Conservation (phyloP, 371 early-diverging fungal species). For the Fennellomyces sp. region DNA sequence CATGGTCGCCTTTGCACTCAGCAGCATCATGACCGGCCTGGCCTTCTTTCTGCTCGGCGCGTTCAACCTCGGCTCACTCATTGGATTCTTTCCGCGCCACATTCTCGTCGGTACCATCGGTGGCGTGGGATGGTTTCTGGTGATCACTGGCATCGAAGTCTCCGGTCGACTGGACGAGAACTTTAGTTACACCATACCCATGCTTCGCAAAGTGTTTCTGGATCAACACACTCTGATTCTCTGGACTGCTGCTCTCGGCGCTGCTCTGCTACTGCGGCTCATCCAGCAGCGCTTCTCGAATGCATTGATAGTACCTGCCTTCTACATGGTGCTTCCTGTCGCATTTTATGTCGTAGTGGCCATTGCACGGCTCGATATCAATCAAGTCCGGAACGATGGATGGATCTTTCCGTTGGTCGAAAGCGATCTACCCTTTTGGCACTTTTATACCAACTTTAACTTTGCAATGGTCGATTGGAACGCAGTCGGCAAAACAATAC, state of each 20-base stretch:
- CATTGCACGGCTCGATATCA: slow-evolving; percentile 62
- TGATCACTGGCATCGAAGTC: slow-evolving; percentile 92
- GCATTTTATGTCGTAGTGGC: slow-evolving; percentile 75
- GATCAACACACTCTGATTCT: slow-evolving; percentile 64
- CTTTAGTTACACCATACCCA: slow-evolving; percentile 53
- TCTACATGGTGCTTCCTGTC: slow-evolving; percentile 81
- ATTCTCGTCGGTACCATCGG: slow-evolving; percentile 96
- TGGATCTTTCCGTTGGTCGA: slow-evolving; percentile 89
- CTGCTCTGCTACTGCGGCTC: slow-evolving; percentile 69
- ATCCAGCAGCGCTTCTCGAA: slow-evolving; percentile 44
- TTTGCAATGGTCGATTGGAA: slow-evolving; percentile 75
- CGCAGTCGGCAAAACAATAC: slow-evolving; percentile 75
- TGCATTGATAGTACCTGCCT: slow-evolving; percentile 86
- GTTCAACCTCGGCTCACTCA: slow-evolving; percentile 78
- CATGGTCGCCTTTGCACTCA: slow-evolving; percentile 85
- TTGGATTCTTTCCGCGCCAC: slow-evolving; percentile 94
- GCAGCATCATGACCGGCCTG: slow-evolving; percentile 85
- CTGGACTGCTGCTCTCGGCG: slow-evolving; percentile 79
- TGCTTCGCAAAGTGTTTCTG: slow-evolving; percentile 60
- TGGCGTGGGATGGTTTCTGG: slow-evolving; percentile 93
- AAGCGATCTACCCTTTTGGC: slow-evolving; percentile 78
- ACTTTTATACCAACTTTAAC: slow-evolving; percentile 84
- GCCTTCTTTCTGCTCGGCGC: slow-evolving; percentile 87
- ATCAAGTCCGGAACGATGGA: slow-evolving; percentile 69
- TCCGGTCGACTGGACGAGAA: slow-evolving; percentile 67